These are phyloP conservation scores for Gyromitra esculenta DNA, from an alignment of 2,329 filamentous ascomycete genomes.

Conservation along the genomic window DNA sequence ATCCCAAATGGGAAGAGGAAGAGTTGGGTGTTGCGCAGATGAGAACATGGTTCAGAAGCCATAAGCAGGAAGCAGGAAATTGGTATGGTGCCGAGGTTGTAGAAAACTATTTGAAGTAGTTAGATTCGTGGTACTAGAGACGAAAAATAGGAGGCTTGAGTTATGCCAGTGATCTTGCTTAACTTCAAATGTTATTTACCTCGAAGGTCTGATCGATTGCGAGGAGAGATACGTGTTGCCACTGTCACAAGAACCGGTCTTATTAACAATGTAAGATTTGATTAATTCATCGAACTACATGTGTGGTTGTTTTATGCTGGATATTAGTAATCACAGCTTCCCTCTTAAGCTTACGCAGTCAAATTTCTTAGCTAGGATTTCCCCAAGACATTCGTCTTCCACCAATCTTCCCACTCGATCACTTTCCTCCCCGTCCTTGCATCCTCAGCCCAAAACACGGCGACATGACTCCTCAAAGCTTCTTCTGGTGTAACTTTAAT, in stretches of 20 bases:
- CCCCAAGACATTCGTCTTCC: conserved; percentile 63
- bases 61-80: conserved; percentile 59
- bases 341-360: neutral
- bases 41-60: conserved; percentile 64
- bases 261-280: no score
- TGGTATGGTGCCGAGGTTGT: conserved; percentile 60
- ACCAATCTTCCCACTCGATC: conserved; percentile 80
- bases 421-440: conserved; percentile 76
- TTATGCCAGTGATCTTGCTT: neutral
- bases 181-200: no score
- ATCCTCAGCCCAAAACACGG: conserved; percentile 94
- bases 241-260: no score
- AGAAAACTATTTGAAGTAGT: conserved; percentile 46
- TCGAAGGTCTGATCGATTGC: no score
- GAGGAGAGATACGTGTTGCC: no score
- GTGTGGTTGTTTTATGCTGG: no score
- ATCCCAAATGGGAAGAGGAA: conserved; percentile 65
- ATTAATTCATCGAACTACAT: no score
- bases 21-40: conserved; percentile 69
- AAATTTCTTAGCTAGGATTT: neutral
- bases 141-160: neutral
- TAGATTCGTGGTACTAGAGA: neutral
- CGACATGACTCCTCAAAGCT: conserved; percentile 84
- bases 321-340: neutral
- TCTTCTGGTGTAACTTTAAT: conserved; percentile 79